Evolutionary conservation across 345 rosid genomes (phyloP).

Genomic region (Fremontodendron californicum): DNA sequence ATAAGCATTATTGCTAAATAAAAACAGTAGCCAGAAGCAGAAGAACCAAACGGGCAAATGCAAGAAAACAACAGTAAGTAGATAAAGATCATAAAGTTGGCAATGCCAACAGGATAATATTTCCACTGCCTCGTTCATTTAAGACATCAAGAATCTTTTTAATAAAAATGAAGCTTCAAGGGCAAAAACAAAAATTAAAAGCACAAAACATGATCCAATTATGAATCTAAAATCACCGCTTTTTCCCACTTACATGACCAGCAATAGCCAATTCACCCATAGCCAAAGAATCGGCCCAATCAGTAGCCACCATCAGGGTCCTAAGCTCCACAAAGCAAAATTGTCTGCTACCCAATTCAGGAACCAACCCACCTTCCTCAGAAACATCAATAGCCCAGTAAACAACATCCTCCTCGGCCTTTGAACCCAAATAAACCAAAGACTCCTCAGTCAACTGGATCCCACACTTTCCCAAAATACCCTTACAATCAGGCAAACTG

Average conservation of each 20-base stretch:
- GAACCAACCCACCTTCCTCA: constrained; percentile 33
- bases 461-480: constrained; percentile 38
- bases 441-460: constrained; percentile 49
- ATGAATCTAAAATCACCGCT: not conserved
- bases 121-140: not conserved
- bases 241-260: constrained; percentile 68
- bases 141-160: not conserved
- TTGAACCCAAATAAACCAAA: constrained; percentile 76
- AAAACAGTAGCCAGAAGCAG: not conserved
- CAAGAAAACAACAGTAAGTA: not conserved
- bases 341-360: constrained; percentile 39
- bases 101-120: not conserved
- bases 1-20: not conserved
- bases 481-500: constrained; percentile 54
- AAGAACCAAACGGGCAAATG: not conserved
- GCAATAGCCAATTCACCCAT: constrained; percentile 94
- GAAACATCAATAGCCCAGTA: constrained; percentile 81
- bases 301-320: constrained; percentile 90
- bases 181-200: not conserved
- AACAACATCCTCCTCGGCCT: constrained; percentile 51
- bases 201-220: not conserved
- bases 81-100: not conserved
- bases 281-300: constrained; percentile 69
- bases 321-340: constrained; percentile 82
- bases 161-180: not conserved